Conservation (phyloP, 2,329 filamentous ascomycete genomes). For the Lachnellula arida region DNA sequence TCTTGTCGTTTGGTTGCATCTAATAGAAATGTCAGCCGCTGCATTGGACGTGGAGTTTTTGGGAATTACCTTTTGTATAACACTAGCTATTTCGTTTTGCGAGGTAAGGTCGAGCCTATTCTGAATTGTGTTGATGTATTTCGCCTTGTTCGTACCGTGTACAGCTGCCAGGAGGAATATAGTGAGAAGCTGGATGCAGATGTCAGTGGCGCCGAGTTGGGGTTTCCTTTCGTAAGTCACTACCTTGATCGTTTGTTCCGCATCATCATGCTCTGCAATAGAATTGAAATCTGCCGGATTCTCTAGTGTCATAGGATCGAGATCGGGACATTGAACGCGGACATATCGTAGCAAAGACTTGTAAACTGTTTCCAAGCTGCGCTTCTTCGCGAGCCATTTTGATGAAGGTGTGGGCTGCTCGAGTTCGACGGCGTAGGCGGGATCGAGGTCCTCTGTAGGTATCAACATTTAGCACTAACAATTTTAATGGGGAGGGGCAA, state of each 20-base stretch:
- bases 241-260: slow-evolving; percentile 51
- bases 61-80: slow-evolving; percentile 24
- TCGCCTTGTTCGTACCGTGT: slow-evolving; percentile 51
- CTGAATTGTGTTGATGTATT: slow-evolving; percentile 47
- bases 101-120: slow-evolving; percentile 37
- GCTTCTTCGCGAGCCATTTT: slow-evolving; percentile 39
- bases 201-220: slow-evolving; percentile 20
- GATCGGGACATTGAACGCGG: slow-evolving; percentile 46
- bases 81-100: slow-evolving; percentile 36
- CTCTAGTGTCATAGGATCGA: slow-evolving; percentile 46
- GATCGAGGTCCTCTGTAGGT: slow-evolving; percentile 53
- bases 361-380: slow-evolving; percentile 50
- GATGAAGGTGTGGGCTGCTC: slow-evolving; percentile 38
- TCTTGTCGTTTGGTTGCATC: neutral
- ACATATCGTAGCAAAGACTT: slow-evolving; percentile 53
- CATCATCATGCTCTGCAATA: slow-evolving; percentile 52
- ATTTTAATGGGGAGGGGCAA: neutral
- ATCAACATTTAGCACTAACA: slow-evolving; percentile 34
- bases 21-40: neutral
- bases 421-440: slow-evolving; percentile 52
- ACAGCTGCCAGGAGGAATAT: slow-evolving; percentile 60
- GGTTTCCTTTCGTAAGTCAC: neutral
- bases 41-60: slow-evolving; percentile 1
- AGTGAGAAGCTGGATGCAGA: slow-evolving; percentile 50
- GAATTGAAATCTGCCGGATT: slow-evolving; percentile 50